phyloP scores from a whole-genome alignment of 129 eudicot species.

The Escallonia herrerae region DNA sequence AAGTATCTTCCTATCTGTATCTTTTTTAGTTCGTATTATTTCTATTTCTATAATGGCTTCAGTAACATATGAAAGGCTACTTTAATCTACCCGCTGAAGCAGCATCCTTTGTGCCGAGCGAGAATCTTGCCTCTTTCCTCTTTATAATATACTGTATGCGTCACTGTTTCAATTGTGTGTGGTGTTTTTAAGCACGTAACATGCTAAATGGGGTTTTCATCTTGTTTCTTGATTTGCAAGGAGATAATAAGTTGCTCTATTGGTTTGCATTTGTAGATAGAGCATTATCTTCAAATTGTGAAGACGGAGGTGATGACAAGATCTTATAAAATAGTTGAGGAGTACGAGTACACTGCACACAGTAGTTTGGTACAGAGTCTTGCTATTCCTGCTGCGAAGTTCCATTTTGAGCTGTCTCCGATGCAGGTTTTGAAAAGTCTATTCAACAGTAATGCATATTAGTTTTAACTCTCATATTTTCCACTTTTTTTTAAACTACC shows the following conservation, averaged over 20 bases:
- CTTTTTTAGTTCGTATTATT: too few relatives aligned
- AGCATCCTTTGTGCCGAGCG: too few relatives aligned
- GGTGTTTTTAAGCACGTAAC: too few relatives aligned
- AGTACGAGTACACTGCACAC: conserved; percentile 89
- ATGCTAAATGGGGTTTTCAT: too few relatives aligned
- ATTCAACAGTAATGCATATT: not conserved
- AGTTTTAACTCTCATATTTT: not conserved
- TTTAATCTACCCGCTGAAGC: too few relatives aligned
- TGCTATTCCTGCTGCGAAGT: conserved; percentile 72
- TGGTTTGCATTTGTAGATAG: conserved; percentile 45
- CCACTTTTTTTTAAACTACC: not conserved
- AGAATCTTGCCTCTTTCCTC: too few relatives aligned
- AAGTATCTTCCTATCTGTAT: too few relatives aligned
- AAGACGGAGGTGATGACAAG: conserved; percentile 83
- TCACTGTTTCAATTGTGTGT: too few relatives aligned
- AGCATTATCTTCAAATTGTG: conserved; percentile 89
- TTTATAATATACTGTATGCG: too few relatives aligned
- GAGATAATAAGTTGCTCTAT: not conserved
- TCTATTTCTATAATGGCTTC: too few relatives aligned
- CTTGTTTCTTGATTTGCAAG: not conserved
- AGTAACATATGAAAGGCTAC: too few relatives aligned
- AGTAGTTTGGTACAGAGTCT: conserved; percentile 80
- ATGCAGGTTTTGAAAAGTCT: conserved; percentile 63
- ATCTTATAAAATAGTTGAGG: conserved; percentile 65
- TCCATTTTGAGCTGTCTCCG: conserved; percentile 80